phyloP scores from a whole-genome alignment of 1,139 yeast genomes.

The Yamadazyma mexicana region DNA sequence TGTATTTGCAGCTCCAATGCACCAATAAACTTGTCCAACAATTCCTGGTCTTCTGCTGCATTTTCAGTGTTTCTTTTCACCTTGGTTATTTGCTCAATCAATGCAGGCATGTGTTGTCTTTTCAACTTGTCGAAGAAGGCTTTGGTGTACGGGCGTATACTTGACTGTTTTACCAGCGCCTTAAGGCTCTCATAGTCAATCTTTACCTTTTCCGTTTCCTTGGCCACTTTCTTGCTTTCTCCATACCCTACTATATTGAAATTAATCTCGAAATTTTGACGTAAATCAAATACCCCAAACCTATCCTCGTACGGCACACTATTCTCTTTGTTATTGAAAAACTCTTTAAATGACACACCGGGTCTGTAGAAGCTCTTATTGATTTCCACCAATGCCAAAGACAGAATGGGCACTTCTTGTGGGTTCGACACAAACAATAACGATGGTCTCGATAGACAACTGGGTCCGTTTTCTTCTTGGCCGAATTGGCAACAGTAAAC shows the following conservation, averaged over 20 bases:
- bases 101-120: constrained; percentile 11
- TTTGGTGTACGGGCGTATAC: constrained; percentile 8
- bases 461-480: constrained; percentile 34
- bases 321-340: not conserved
- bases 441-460: constrained; percentile 18
- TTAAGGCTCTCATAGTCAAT: constrained; percentile 10
- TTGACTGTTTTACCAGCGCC: constrained; percentile 2
- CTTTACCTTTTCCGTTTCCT: constrained; percentile 2
- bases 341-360: not conserved
- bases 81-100: constrained; percentile 11
- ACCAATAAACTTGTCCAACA: constrained; percentile 5
- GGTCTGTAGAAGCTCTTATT: constrained; percentile 10
- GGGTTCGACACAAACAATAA: constrained; percentile 13
- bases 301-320: constrained; percentile 30
- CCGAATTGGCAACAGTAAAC: constrained; percentile 47
- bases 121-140: constrained; percentile 15
- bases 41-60: not conserved
- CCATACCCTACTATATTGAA: constrained; percentile 11
- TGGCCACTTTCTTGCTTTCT: constrained; percentile 3
- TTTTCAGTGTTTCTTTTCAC: constrained; percentile 1
- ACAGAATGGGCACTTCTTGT: constrained; percentile 13
- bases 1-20: not conserved
- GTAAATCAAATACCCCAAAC: constrained; percentile 15
- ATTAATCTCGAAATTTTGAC: constrained; percentile 13
- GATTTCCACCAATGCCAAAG: constrained; percentile 11